Base-by-base conservation (phyloP, 148 eudicot species). In the Nepenthes mirabilis region DNA sequence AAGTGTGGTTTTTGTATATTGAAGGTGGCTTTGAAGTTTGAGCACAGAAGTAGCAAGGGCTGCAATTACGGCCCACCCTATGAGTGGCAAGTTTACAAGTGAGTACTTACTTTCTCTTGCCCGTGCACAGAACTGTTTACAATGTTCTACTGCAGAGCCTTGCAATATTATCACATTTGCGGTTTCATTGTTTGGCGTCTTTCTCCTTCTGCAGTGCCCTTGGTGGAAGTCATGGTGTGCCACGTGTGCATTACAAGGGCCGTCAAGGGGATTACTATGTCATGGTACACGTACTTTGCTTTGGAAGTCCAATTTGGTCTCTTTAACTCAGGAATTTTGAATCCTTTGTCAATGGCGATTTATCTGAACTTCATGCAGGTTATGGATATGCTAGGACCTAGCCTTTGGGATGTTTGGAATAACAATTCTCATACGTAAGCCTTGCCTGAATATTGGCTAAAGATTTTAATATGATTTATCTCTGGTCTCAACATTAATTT, bases 371-470 rank as follows among this genome's bases (percentile, higher is more conserved):
- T 2, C 56, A 55, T 71, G 53, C 79, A 87, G 95, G 91, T 84
- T 54, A 84, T 87, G 95, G 95, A 87, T 72, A 78, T 82, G 73
- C 75, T 87, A 53, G 95, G 95, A 37, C 88, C 95, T 32, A 87
- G 91, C 63, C 68, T 87, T 72, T 87, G 95, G 95, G 95, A 87
- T 78, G 82, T 84, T 55, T 87, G 95, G 95, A 80, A 84, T 67
- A 77, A 77, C 58, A 74, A 68, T 58, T 56, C 76, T 12, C 88
- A 76, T 45, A 58, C 79, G 93, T 86, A 68, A 62, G 88, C 75
- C n/a, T 49, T 49, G 6, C 14, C 11, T 10, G 11, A 49, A 2
- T 6, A 49, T 12, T 49, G 14, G 12, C 52, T 49, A 11, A 49
- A 2, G 13, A 10, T 49, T 49, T 11, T 49, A 6, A 49, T 49